These are phyloP conservation scores for Acer campestre DNA, from an alignment of 345 rosid genomes.

Conservation along the genomic window DNA sequence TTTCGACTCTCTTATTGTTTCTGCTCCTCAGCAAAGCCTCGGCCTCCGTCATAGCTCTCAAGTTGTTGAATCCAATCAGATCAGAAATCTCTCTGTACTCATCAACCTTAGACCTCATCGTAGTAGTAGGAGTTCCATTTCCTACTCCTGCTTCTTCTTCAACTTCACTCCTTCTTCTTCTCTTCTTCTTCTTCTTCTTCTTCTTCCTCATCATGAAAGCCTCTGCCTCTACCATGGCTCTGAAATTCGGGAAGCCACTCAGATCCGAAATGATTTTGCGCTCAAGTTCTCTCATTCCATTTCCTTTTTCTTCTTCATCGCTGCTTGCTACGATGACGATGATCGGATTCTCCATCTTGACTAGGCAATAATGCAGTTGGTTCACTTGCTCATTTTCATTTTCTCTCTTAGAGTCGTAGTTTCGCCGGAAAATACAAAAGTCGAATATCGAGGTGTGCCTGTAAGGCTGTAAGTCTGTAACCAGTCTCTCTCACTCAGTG, in stretches of 20 bases:
- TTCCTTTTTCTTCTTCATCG: neutral
- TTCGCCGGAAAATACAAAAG: no score
- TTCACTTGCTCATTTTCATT: neutral
- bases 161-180: neutral
- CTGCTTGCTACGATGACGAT: neutral
- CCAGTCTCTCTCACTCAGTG: no score
- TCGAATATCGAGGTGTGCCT: no score
- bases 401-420: no score
- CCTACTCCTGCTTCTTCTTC: neutral
- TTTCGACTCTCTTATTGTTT: no score
- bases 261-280: no score
- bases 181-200: neutral
- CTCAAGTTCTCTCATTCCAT: no score
- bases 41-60: no score
- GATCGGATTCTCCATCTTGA: conserved; percentile 4
- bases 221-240: conserved; percentile 19
- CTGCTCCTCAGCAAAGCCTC: no score
- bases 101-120: conserved; percentile 17
- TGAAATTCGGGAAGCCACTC: conserved; percentile 13
- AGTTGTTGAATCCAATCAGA: neutral
- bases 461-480: no score
- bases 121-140: neutral
- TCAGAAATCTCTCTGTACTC: conserved; percentile 18
- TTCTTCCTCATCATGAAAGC: conserved; percentile 2
- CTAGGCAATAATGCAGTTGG: neutral